A percentile compares a stretch with the other conserved stretches of the same genome.
phyloP scores from a whole-genome alignment of 2,329 filamentous ascomycete genomes.

The Fusarium oxysporum region DNA sequence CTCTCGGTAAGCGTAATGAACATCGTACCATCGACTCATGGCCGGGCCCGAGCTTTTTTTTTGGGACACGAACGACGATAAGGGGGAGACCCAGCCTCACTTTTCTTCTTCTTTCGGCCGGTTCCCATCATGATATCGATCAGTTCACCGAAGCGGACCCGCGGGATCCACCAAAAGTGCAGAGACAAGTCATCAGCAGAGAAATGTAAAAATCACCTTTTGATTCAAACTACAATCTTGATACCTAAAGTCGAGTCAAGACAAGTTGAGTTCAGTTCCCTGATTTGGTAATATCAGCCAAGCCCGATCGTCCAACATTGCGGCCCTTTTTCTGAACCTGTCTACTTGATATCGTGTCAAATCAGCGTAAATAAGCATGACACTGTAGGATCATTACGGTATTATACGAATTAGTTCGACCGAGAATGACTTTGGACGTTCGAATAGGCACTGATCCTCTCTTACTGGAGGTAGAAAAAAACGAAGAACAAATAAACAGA shows the following conservation, averaged over 20 bases:
- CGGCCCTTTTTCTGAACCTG: conserved; percentile 12
- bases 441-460: conserved; percentile 17
- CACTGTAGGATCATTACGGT: neutral
- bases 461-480: neutral
- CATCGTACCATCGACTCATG: conserved; percentile 37
- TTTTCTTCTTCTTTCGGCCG: conserved; percentile 8
- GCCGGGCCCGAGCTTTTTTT: conserved; percentile 33
- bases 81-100: conserved; percentile 22
- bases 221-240: neutral
- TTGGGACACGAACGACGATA: conserved; percentile 20
- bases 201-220: conserved; percentile 13
- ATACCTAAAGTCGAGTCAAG: conserved; percentile 1
- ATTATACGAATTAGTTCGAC: neutral
- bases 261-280: neutral
- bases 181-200: conserved; percentile 13
- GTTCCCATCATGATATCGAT: conserved; percentile 21
- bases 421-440: conserved; percentile 5
- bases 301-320: conserved; percentile 18
- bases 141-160: conserved; percentile 30
- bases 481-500: neutral
- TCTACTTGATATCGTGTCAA: conserved; percentile 23
- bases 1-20: conserved; percentile 17
- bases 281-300: conserved; percentile 8
- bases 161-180: conserved; percentile 11
- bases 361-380: neutral